Percentiles rank a stretch among this genome's conserved stretches.
Conservation (phyloP, 352 stramenopile species). For the Peronospora farinosa region DNA sequence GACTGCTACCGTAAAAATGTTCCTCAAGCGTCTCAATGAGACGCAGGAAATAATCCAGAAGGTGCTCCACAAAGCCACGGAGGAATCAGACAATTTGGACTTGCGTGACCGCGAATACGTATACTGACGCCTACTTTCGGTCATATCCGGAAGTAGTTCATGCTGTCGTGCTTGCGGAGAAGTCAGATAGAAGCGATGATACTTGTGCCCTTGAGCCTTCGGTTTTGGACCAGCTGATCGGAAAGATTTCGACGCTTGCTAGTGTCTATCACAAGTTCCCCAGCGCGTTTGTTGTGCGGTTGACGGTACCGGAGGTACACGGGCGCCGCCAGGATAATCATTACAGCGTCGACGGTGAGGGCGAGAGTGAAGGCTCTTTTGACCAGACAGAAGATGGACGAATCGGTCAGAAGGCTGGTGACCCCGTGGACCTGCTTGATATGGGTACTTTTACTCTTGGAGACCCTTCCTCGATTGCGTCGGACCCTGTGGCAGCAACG, state of each 20-base stretch:
- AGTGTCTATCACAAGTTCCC: slow-evolving; percentile 97
- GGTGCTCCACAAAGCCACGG: slow-evolving; percentile 95
- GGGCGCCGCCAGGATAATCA: slow-evolving; percentile 59
- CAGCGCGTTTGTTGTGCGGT: slow-evolving; percentile 76
- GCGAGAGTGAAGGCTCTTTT: slow-evolving; percentile 57
- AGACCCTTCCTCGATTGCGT: slow-evolving; percentile 36
- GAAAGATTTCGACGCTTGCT: slow-evolving; percentile 95
- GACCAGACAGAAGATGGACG: slow-evolving; percentile 48
- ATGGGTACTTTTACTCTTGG: slow-evolving; percentile 81
- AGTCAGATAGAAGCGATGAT: slow-evolving; percentile 98
- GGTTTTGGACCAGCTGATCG: slow-evolving; percentile 94
- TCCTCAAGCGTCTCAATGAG: slow-evolving; percentile 94
- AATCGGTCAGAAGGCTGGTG: slow-evolving; percentile 21
- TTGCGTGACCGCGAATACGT: slow-evolving; percentile 97
- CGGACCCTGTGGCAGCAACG: slow-evolving; percentile 24
- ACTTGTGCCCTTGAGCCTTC: slow-evolving; percentile 92
- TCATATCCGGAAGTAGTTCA: slow-evolving; percentile 97
- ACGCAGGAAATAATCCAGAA: slow-evolving; percentile 96
- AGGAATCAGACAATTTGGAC: slow-evolving; percentile 98
- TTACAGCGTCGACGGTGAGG: slow-evolving; percentile 61
- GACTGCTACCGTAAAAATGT: slow-evolving; percentile 98
- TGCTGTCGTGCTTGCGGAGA: slow-evolving; percentile 96
- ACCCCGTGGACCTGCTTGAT: slow-evolving; percentile 69
- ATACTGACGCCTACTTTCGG: slow-evolving; percentile 98
- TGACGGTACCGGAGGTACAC: slow-evolving; percentile 66